Evolutionary conservation across 495 filamentous ascomycete genomes (phyloP).

Genomic region (Neurospora sp.): DNA sequence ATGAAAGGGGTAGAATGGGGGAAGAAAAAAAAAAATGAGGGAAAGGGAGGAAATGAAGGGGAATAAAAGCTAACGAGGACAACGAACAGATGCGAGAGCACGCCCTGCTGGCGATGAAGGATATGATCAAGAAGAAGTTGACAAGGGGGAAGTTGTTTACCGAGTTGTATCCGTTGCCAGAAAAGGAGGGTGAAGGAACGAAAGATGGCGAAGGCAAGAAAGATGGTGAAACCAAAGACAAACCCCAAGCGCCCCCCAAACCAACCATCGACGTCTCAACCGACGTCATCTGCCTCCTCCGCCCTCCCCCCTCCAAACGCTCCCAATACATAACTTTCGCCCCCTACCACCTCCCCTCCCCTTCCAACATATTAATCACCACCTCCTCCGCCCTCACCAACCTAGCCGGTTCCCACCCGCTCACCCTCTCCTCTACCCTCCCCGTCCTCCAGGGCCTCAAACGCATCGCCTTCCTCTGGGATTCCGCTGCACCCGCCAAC

Average conservation of each 20-base stretch:
- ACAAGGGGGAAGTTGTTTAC: not conserved
- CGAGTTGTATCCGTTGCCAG: not conserved
- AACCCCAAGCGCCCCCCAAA: not conserved
- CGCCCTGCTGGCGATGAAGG: not conserved
- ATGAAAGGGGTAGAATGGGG: not conserved
- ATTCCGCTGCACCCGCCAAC: not conserved
- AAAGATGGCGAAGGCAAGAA: not conserved
- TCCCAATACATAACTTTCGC: not conserved
- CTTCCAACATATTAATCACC: not conserved
- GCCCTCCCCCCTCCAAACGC: not conserved
- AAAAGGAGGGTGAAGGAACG: not conserved
- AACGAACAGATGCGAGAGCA: not conserved
- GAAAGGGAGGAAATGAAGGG: not conserved
- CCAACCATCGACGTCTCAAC: not conserved
- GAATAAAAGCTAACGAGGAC: not conserved
- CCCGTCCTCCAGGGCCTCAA: not conserved
- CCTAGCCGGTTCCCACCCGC: not conserved
- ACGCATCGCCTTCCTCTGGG: not conserved
- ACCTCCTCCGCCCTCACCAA: not conserved
- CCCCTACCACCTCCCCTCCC: not conserved
- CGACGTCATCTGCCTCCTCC: not conserved
- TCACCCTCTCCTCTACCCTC: not conserved
- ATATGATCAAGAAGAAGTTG: not conserved
- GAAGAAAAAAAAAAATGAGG: not conserved
- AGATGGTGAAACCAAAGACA: not conserved